Base-by-base conservation (phyloP, 257 asterid genomes). In the Leonotis leonurus region DNA sequence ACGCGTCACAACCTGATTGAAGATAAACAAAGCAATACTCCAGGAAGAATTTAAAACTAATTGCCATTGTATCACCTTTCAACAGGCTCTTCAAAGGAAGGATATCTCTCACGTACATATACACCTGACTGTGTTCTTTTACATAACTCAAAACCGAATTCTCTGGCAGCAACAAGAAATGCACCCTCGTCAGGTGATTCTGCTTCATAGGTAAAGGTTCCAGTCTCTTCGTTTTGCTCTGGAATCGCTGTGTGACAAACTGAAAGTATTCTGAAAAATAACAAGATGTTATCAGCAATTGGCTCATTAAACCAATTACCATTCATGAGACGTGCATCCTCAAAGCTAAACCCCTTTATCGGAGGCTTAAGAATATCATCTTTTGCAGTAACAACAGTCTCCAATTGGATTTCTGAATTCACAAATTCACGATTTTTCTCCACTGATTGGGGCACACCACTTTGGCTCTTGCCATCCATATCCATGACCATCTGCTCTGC, bases 111-210 rank as follows among this genome's bases (percentile, higher is more conserved):
- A 16, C 77, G 83, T 49, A 91, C 89, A 75, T 65, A 58, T 49
- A 86, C 73, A 67, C 82, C 75, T 29, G 95, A 79, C 71, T 82
- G 95, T 52, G 98, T 88, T 85, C 98, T 84, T 76, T 73, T 88
- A 73, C 82, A 84, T 55, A 91, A 85, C 78, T 88, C 98, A 70
- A 91, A 91, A 49, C 98, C 98, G 37, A 91, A 85, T 84, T 91
- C 98, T 76, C 95, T 86, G 36, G 95, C 98, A 32, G 98, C 95
- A 70, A 88, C 84, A 63, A 91, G 88, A 79, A 91, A 91, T 25
- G 98, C 75, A 24, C 86, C 84, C 81, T 91, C 98, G 72, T 91
- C 98, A 0, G 98, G 98, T 2, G 98, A 91, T 46, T 91, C 98
- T 39, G 95, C 95, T 78, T 91, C 98, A 70, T 88, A 91, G 27